Conservation (phyloP, 2,329 filamentous ascomycete genomes). For the Colletotrichum sp. region DNA sequence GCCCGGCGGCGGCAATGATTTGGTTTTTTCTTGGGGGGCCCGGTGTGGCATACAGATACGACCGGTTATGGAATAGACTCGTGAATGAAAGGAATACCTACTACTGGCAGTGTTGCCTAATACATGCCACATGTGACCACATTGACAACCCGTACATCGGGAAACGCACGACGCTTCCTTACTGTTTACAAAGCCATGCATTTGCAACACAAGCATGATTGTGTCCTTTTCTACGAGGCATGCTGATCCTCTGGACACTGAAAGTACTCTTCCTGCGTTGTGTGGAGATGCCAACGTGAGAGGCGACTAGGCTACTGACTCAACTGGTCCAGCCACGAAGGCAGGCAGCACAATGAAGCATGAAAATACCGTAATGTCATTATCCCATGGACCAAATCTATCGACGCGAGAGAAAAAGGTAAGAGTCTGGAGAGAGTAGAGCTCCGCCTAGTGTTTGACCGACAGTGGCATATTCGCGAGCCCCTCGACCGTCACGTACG, state of each 20-base stretch:
- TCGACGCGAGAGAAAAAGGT: neutral
- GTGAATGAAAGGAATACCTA: neutral
- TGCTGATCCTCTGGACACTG: neutral
- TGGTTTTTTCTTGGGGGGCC: neutral
- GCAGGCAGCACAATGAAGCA: neutral
- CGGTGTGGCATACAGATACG: conserved; percentile 5
- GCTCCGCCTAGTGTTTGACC: neutral
- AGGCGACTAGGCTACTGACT: neutral
- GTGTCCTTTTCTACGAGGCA: neutral
- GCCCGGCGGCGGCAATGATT: neutral
- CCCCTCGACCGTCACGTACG: neutral
- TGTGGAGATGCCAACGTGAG: neutral
- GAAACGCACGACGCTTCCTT: neutral
- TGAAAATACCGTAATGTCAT: conserved; percentile 14
- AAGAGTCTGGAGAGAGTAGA: neutral
- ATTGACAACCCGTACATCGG: neutral
- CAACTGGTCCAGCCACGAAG: neutral
- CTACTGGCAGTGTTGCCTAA: neutral
- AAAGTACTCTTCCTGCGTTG: neutral
- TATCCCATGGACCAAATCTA: conserved; percentile 2
- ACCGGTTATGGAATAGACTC: conserved; percentile 9
- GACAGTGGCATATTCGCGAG: neutral
- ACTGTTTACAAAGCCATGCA: neutral
- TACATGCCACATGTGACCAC: neutral
- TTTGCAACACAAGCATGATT: neutral